These are phyloP conservation scores for Cruciata laevipes DNA, from an alignment of 257 asterid species.

Conservation along the genomic window DNA sequence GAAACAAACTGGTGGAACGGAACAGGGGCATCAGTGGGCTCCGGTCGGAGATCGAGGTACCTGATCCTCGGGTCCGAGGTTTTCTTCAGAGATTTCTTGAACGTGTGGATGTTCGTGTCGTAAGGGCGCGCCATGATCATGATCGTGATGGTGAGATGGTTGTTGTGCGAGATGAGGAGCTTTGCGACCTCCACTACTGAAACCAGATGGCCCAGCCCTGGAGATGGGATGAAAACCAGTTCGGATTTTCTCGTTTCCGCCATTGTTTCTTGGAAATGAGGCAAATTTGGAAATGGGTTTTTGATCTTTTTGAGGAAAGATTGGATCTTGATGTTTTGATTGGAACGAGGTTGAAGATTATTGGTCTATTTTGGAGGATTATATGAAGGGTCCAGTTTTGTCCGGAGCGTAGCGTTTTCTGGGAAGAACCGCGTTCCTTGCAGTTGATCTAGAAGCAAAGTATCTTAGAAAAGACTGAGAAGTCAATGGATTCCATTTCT, in stretches of 20 bases:
- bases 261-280: not conserved
- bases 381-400: not conserved
- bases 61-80: not conserved
- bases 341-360: not conserved
- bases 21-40: not conserved
- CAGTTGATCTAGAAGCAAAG: not conserved
- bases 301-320: not conserved
- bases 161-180: not conserved
- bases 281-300: not conserved
- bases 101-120: slow-evolving; percentile 7
- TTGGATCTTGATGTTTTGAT: not conserved
- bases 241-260: not conserved
- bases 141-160: not conserved
- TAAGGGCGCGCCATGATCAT: slow-evolving; percentile 2
- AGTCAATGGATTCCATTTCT: not conserved
- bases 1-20: not conserved
- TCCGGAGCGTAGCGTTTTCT: not conserved
- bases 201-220: slow-evolving; percentile 7
- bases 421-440: not conserved
- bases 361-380: not conserved
- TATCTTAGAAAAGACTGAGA: not conserved
- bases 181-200: slow-evolving; percentile 6
- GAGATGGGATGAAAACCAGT: slow-evolving; percentile 6
- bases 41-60: not conserved
- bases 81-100: slow-evolving; percentile 6